Conservation (phyloP, 306 rosid genomes). For the Casuarina glauca region DNA sequence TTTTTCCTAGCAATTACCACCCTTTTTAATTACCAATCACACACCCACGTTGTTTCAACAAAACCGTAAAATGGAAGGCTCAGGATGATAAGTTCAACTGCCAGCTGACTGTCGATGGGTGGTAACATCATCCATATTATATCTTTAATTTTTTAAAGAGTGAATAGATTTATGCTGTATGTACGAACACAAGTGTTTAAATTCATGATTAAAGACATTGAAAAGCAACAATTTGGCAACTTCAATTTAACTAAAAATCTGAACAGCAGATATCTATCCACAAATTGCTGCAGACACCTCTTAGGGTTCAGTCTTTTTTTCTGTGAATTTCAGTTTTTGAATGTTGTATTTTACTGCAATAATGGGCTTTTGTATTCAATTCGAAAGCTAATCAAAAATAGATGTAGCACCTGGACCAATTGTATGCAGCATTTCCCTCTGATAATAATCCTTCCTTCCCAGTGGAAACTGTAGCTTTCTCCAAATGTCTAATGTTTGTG, state of each 20-base stretch:
- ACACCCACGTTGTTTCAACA: not conserved
- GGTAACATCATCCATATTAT: not conserved
- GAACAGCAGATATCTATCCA: not conserved
- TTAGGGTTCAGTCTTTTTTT: not conserved
- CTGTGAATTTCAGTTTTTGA: not conserved
- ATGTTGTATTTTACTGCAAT: constrained; percentile 18
- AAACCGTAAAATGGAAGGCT: not conserved
- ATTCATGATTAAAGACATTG: not conserved
- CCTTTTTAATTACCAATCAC: not conserved
- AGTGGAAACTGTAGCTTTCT: constrained; percentile 96
- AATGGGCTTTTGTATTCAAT: constrained; percentile 1
- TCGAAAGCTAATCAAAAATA: constrained; percentile 26
- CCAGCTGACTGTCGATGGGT: not conserved
- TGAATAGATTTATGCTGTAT: not conserved
- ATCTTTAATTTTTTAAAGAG: not conserved
- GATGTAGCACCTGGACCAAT: constrained; percentile 88
- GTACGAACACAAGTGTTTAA: not conserved
- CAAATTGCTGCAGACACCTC: not conserved
- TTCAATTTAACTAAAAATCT: not conserved
- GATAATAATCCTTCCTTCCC: constrained; percentile 96
- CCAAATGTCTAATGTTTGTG: constrained; percentile 95
- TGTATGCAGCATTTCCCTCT: constrained; percentile 94
- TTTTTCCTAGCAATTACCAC: not conserved
- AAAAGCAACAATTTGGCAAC: not conserved
- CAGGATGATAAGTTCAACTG: not conserved